phyloP scores from a whole-genome alignment of 257 asterid species.

The Prunella vulgaris region DNA sequence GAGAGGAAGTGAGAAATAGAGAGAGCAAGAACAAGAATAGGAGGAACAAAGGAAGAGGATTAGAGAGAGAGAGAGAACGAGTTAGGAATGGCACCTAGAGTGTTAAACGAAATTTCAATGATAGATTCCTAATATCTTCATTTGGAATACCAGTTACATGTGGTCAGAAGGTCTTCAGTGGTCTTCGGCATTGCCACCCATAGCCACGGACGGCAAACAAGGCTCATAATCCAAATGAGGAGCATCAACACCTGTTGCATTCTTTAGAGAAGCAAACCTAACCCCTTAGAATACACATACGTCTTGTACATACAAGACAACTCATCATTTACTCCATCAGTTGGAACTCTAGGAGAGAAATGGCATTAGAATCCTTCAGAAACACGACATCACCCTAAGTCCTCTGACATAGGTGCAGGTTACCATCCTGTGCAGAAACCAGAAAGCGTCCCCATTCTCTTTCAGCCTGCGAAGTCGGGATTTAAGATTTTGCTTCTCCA shows the following conservation, averaged over 20 bases:
- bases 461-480: too few relatives aligned
- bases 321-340: too few relatives aligned
- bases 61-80: not conserved
- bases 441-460: too few relatives aligned
- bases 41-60: not conserved
- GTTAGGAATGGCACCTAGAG: not conserved
- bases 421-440: too few relatives aligned
- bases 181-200: not conserved
- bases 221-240: not conserved
- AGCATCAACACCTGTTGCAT: not conserved
- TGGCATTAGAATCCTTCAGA: too few relatives aligned
- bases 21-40: too few relatives aligned
- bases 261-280: not conserved
- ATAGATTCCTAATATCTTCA: not conserved
- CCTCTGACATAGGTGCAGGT: too few relatives aligned
- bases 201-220: not conserved
- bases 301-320: too few relatives aligned
- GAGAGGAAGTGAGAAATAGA: not conserved
- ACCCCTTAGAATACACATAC: not conserved
- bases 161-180: not conserved
- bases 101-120: not conserved
- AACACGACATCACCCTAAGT: too few relatives aligned
- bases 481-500: too few relatives aligned
- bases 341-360: too few relatives aligned
- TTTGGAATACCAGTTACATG: not conserved